A percentile compares a stretch with the other conserved stretches of the same genome.
phyloP scores from a whole-genome alignment of 2,329 filamentous ascomycete species.

The Trichoderma gracile region DNA sequence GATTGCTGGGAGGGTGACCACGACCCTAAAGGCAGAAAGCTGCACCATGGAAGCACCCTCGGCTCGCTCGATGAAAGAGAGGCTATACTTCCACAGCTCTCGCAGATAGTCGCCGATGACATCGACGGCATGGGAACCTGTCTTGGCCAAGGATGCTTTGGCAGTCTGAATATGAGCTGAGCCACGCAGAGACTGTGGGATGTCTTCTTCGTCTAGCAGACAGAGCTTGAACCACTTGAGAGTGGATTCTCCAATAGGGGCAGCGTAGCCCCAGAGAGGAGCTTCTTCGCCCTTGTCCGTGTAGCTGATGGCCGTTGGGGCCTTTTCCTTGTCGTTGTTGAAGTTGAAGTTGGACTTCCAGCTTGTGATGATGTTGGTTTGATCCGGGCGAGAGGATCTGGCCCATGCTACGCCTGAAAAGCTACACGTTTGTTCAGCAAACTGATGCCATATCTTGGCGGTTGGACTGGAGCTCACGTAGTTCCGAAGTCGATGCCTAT shows the following conservation, averaged over 20 bases:
- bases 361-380: conserved; percentile 37
- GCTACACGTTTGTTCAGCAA: conserved; percentile 30
- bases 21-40: conserved; percentile 37
- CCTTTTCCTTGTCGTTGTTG: conserved; percentile 38
- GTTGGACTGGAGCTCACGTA: conserved; percentile 38
- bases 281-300: rapidly evolving
- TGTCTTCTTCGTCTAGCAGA: conserved; percentile 38
- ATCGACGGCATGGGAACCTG: conserved; percentile 32
- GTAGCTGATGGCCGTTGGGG: conserved; percentile 35
- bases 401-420: conserved; percentile 47
- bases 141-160: rapidly evolving
- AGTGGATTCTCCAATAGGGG: conserved; percentile 30
- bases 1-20: conserved; percentile 49
- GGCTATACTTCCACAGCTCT: conserved; percentile 38
- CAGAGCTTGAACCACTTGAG: conserved; percentile 48
- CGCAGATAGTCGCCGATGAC: conserved; percentile 39
- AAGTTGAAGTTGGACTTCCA: conserved; percentile 33
- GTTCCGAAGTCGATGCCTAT: conserved; percentile 52
- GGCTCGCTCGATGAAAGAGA: conserved; percentile 33
- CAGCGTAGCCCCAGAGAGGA: conserved; percentile 38
- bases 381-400: conserved; percentile 32
- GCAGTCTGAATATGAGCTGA: conserved; percentile 32
- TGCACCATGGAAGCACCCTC: conserved; percentile 32
- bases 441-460: neutral
- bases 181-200: conserved; percentile 29